phyloP scores from a whole-genome alignment of 768 basidiomycete genomes.

The Collybiopsis confluens region DNA sequence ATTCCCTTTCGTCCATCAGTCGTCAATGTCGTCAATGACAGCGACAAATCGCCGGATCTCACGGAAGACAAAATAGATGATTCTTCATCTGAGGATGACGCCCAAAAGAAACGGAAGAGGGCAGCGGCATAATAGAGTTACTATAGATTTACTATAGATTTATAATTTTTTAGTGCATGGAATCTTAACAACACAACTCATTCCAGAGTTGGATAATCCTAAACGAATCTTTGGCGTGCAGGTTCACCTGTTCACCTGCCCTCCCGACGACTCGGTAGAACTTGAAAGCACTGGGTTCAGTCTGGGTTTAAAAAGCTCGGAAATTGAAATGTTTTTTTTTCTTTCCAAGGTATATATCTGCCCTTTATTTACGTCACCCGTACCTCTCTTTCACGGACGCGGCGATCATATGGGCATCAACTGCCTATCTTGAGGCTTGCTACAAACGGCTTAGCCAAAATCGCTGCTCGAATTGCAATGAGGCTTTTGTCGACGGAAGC shows the following conservation, averaged over 20 bases:
- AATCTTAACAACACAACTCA: conserved; percentile 6
- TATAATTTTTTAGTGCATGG: conserved; percentile 6
- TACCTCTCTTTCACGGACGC: neutral
- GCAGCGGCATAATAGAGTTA: conserved; percentile 34
- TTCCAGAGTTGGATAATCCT: conserved; percentile 8
- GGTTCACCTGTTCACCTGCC: neutral
- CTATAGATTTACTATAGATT: conserved; percentile 11
- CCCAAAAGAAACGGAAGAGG: conserved; percentile 43
- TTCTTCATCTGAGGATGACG: conserved; percentile 32
- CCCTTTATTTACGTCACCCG: conserved; percentile 1
- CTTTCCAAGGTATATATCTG: too few species aligned
- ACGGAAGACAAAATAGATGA: conserved; percentile 22
- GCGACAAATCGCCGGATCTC: neutral
- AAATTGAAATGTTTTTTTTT: neutral
- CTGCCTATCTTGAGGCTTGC: neutral
- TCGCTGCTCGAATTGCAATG: neutral
- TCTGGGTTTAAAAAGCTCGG: neutral
- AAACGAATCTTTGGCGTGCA: neutral
- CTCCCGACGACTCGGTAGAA: neutral
- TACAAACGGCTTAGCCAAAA: neutral
- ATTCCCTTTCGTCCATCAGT: conserved; percentile 4
- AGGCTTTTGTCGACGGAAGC: neutral
- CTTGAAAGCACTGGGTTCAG: too few species aligned
- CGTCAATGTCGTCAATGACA: too few species aligned
- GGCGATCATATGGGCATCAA: neutral